These are phyloP conservation scores for Lasiodiplodia gonubiensis DNA, from an alignment of 2,329 filamentous ascomycete genomes.

Conservation along the genomic window DNA sequence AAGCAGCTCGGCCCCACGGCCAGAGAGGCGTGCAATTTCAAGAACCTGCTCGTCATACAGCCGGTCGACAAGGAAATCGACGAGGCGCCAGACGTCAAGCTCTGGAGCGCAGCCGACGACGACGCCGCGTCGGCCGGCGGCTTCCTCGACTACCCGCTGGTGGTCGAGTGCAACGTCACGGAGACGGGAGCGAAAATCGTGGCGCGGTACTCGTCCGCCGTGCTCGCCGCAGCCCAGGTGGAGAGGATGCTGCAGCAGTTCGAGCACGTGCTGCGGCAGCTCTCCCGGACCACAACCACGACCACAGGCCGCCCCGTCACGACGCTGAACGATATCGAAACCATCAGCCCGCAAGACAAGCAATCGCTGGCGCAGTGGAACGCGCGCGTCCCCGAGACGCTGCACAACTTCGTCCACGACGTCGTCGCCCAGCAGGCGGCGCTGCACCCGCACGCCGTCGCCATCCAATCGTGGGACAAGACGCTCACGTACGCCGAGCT, in stretches of 20 bases:
- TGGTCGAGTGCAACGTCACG: conserved; percentile 9
- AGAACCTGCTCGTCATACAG: conserved; percentile 60
- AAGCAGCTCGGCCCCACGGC: neutral
- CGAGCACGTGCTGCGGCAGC: too few species aligned
- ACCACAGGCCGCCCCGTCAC: too few species aligned
- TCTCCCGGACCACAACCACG: too few species aligned
- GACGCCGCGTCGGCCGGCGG: neutral
- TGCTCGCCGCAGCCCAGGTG: too few species aligned
- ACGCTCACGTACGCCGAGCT: conserved; percentile 55
- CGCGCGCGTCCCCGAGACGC: neutral
- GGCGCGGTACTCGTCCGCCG: too few species aligned
- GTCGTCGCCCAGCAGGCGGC: conserved; percentile 50
- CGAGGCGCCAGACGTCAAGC: neutral
- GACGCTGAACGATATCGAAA: neutral
- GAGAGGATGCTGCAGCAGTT: too few species aligned
- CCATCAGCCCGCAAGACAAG: neutral
- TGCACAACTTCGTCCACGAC: conserved; percentile 50
- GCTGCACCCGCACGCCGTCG: conserved; percentile 47
- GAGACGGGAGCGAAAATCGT: too few species aligned
- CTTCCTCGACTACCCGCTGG: conserved; percentile 14
- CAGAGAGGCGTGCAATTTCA: conserved; percentile 52
- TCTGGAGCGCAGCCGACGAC: neutral
- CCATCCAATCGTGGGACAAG: conserved; percentile 60
- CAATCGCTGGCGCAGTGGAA: neutral
- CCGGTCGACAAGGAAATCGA: conserved; percentile 21